A percentile compares a stretch with the other conserved stretches of the same genome.
These are phyloP conservation scores for Medicago ruthenica DNA, from an alignment of 306 rosid species.

Conservation along the genomic window DNA sequence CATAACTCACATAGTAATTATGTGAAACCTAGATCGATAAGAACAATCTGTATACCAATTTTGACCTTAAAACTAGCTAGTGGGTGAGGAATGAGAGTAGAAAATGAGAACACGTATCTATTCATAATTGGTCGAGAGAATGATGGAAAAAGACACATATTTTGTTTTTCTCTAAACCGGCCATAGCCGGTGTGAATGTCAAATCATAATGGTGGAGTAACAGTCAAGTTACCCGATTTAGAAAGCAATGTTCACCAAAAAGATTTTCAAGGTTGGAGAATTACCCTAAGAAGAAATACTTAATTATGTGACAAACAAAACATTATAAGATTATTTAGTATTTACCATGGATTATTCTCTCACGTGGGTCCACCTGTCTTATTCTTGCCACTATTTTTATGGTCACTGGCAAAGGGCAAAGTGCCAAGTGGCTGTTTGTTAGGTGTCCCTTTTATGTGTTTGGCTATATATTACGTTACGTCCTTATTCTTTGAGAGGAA, in stretches of 20 bases:
- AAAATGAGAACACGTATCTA: constrained; percentile 35
- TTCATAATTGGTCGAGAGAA: constrained; percentile 7
- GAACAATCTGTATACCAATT: constrained; percentile 13
- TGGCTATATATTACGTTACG: constrained; percentile 24
- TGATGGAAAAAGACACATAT: not conserved
- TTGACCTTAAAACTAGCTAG: constrained; percentile 28
- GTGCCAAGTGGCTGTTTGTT: constrained; percentile 41
- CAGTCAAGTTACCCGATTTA: constrained; percentile 56
- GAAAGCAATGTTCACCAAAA: constrained; percentile 57
- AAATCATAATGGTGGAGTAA: constrained; percentile 44
- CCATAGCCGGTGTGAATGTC: constrained; percentile 50
- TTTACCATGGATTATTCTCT: constrained; percentile 11
- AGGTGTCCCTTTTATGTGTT: constrained; percentile 11
- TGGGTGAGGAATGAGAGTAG: constrained; percentile 5
- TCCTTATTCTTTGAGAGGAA: constrained; percentile 1
- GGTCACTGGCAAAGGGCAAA: constrained; percentile 1
- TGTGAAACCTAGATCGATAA: constrained; percentile 12
- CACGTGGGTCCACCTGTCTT: constrained; percentile 25
- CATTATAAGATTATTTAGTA: not conserved
- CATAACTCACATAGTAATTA: not conserved
- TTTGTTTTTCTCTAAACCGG: constrained; percentile 48
- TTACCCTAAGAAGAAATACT: constrained; percentile 60
- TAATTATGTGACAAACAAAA: constrained; percentile 48
- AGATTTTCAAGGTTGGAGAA: constrained; percentile 59
- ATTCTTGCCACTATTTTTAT: constrained; percentile 31